A percentile compares a stretch with the other conserved stretches of the same genome.
Conservation (phyloP, 306 rosid species). For the Trichosanthes truncata region DNA sequence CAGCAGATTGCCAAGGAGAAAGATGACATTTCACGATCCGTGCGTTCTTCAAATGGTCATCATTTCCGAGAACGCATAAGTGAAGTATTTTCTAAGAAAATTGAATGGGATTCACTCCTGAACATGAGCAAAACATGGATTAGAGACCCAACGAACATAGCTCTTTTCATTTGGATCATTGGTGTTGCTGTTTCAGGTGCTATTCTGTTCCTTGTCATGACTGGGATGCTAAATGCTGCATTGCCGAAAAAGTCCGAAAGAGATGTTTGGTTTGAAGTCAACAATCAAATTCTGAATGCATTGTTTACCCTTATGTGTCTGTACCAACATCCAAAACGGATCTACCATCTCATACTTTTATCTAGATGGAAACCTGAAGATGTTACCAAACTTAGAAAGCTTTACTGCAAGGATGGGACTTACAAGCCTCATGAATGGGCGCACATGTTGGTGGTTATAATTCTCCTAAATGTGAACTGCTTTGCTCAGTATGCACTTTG, state of each 20-base stretch:
- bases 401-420: conserved; percentile 79
- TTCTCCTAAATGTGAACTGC: conserved; percentile 73
- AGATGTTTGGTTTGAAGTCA: conserved; percentile 79
- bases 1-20: conserved; percentile 38
- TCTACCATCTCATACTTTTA: conserved; percentile 73
- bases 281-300: conserved; percentile 90
- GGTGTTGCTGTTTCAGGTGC: conserved; percentile 90
- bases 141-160: conserved; percentile 73
- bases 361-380: conserved; percentile 67
- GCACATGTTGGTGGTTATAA: conserved; percentile 85
- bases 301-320: conserved; percentile 84
- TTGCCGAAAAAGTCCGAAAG: conserved; percentile 57
- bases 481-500: conserved; percentile 89
- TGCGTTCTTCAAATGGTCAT: conserved; percentile 34
- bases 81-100: conserved; percentile 41
- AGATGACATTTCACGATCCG: conserved; percentile 62
- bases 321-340: conserved; percentile 78
- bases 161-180: conserved; percentile 60
- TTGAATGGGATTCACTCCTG: conserved; percentile 52
- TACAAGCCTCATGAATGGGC: conserved; percentile 84
- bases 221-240: conserved; percentile 70
- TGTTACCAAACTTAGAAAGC: conserved; percentile 47
- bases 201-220: conserved; percentile 82
- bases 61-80: conserved; percentile 36
- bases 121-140: conserved; percentile 60